Conservation (phyloP, 2,329 filamentous ascomycete species). For the Xylariaceae sp. region DNA sequence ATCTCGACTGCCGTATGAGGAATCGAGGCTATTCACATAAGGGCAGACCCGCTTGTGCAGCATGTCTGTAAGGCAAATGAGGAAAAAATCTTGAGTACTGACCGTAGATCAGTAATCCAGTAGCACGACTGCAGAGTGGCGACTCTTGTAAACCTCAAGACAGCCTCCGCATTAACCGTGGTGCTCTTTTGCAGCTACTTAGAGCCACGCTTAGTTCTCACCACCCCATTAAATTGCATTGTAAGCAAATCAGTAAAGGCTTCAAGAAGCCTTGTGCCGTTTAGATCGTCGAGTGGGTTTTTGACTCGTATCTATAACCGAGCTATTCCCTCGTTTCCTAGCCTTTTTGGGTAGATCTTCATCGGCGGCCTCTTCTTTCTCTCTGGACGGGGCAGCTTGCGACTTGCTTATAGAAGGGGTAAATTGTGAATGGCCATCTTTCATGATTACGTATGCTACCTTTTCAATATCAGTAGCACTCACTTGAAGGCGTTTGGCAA, state of each 20-base stretch:
- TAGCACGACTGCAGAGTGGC: no score
- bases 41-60: no score
- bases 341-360: neutral
- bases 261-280: constrained; percentile 20
- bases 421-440: constrained; percentile 33
- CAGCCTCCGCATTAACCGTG: no score
- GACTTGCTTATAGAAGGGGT: neutral
- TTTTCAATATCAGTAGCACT: constrained; percentile 69
- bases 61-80: no score
- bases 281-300: constrained; percentile 20
- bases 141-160: no score
- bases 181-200: no score
- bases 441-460: constrained; percentile 73
- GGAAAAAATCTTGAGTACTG: no score
- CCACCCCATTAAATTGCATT: neutral
- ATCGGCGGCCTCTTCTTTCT: constrained; percentile 21
- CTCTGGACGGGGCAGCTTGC: constrained; percentile 8
- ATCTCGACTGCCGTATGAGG: neutral
- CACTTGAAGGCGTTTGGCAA: constrained; percentile 58
- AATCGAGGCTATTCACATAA: neutral
- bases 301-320: constrained; percentile 3
- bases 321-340: constrained; percentile 17
- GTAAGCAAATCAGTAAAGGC: neutral
- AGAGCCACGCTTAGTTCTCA: no score
- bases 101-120: no score